phyloP scores from a whole-genome alignment of 768 basidiomycete genomes.

The Tylopilus subfusipes region DNA sequence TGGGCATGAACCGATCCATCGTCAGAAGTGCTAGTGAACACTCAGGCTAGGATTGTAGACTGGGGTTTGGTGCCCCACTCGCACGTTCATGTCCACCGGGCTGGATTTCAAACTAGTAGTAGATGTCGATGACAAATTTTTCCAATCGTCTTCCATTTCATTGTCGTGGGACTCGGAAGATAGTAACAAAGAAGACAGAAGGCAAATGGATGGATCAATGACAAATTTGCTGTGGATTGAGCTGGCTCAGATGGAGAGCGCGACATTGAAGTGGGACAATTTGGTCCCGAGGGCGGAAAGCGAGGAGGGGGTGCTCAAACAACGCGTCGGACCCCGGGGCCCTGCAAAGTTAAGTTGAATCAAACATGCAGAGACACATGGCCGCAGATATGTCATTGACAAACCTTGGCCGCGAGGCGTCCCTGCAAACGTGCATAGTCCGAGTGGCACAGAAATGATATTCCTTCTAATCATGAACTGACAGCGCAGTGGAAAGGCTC shows the following conservation, averaged over 20 bases:
- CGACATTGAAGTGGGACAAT: slow-evolving; percentile 26
- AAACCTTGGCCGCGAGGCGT: too few relatives aligned
- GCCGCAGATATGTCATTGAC: too few relatives aligned
- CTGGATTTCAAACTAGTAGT: slow-evolving; percentile 32
- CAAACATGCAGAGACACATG: too few relatives aligned
- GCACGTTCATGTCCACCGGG: slow-evolving; percentile 27
- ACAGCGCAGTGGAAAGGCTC: too few relatives aligned
- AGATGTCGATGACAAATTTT: slow-evolving; percentile 37
- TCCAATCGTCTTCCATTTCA: slow-evolving; percentile 39
- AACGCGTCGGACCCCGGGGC: too few relatives aligned
- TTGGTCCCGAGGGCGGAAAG: slow-evolving; percentile 20
- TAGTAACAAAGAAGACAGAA: slow-evolving; percentile 39
- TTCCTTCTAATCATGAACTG: too few relatives aligned
- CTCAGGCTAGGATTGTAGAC: slow-evolving; percentile 22
- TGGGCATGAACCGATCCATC: not conserved
- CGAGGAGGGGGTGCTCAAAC: not conserved
- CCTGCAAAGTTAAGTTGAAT: too few relatives aligned
- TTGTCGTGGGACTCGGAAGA: slow-evolving; percentile 33
- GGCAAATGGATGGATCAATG: slow-evolving; percentile 39
- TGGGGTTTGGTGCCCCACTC: slow-evolving; percentile 1
- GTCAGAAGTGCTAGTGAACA: slow-evolving; percentile 2
- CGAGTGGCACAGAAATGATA: too few relatives aligned
- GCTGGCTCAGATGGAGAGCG: slow-evolving; percentile 3
- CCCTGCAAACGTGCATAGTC: too few relatives aligned
- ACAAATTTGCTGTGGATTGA: slow-evolving; percentile 33